phyloP scores from a whole-genome alignment of 2,329 filamentous ascomycete genomes.

The Talaromyces amestolkiae region DNA sequence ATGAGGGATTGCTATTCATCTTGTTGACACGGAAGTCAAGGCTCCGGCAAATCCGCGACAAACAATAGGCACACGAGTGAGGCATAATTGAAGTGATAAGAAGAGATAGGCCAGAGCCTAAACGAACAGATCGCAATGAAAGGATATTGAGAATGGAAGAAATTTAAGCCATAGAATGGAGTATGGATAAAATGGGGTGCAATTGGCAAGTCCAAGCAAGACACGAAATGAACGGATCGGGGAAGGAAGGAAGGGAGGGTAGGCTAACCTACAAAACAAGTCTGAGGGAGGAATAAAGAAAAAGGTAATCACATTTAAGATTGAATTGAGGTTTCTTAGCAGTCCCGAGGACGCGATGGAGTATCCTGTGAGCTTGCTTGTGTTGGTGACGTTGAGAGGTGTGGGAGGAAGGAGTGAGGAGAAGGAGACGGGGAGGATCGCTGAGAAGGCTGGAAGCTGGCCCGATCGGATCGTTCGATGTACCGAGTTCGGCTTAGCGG shows the following conservation, averaged over 20 bases:
- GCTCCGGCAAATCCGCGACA: not conserved
- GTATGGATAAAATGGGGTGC: conserved; percentile 2
- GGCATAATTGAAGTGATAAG: not conserved
- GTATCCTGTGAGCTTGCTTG: not conserved
- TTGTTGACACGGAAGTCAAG: not conserved
- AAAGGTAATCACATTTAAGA: not conserved
- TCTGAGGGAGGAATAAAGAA: conserved; percentile 26
- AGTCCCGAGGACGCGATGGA: not conserved
- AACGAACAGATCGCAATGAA: not conserved
- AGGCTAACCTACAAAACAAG: conserved; percentile 38
- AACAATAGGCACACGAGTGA: not conserved
- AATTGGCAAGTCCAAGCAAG: conserved; percentile 14
- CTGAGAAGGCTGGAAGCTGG: conserved; percentile 5
- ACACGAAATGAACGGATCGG: conserved; percentile 18
- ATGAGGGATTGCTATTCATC: not conserved
- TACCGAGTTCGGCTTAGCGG: not conserved
- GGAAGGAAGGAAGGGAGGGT: conserved; percentile 26
- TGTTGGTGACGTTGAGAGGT: not conserved
- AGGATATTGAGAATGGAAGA: conserved; percentile 14
- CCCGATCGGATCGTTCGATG: not conserved
- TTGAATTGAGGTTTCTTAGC: not conserved
- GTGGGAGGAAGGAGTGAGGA: not conserved
- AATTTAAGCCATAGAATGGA: conserved; percentile 22
- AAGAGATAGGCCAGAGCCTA: not conserved
- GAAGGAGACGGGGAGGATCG: not conserved